These are phyloP conservation scores for Fraxinus baroniana DNA, from an alignment of 305 asterid genomes.

Conservation along the genomic window DNA sequence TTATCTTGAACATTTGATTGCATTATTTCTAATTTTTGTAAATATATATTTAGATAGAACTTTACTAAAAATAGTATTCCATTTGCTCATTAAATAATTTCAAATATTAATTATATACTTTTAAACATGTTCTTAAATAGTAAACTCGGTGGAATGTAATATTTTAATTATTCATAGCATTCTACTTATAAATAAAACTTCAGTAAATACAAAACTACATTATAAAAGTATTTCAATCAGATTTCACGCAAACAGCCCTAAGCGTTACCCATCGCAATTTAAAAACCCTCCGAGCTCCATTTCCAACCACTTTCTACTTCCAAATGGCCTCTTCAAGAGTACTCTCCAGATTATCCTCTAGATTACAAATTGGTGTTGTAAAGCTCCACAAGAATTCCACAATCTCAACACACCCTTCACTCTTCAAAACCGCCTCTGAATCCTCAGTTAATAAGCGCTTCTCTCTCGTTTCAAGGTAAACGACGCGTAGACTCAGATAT, in stretches of 20 bases:
- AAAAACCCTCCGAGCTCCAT: neutral
- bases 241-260: neutral
- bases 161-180: no score
- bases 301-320: neutral
- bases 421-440: slow-evolving; percentile 28
- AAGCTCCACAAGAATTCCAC: slow-evolving; percentile 26
- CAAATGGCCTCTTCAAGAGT: slow-evolving; percentile 47
- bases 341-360: slow-evolving; percentile 39
- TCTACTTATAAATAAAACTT: no score
- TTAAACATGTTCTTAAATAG: no score
- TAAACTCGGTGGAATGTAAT: no score
- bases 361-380: slow-evolving; percentile 27
- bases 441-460: slow-evolving; percentile 35
- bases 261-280: neutral
- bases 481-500: neutral
- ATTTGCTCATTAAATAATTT: no score
- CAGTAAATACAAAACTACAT: neutral
- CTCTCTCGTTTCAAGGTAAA: slow-evolving; percentile 45
- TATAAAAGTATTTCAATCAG: neutral
- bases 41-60: no score
- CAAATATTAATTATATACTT: no score
- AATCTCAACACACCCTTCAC: slow-evolving; percentile 16
- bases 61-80: no score
- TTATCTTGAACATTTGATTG: no score
- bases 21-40: no score